A percentile compares a stretch with the other conserved stretches of the same genome.
Evolutionary conservation across 2,329 filamentous ascomycete species (phyloP).

Genomic region (Paraphoma chrysanthemicola): DNA sequence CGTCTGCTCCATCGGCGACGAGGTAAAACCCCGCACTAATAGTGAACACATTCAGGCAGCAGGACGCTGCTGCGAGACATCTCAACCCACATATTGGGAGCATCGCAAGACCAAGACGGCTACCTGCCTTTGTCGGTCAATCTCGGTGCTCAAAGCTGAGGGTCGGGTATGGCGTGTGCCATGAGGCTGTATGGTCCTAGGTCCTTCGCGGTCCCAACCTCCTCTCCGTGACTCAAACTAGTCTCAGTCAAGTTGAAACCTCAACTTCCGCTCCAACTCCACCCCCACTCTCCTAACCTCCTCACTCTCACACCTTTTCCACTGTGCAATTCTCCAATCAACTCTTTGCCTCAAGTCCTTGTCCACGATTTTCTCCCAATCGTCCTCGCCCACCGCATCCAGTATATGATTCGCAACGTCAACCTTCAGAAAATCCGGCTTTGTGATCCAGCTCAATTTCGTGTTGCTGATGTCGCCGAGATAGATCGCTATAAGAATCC

Average conservation of each 20-base stretch:
- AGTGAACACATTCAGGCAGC: too few relatives aligned
- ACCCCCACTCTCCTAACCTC: slow-evolving; percentile 29
- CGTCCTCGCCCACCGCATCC: not conserved
- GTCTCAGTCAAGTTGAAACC: not conserved
- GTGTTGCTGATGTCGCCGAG: slow-evolving; percentile 33
- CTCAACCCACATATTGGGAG: too few relatives aligned
- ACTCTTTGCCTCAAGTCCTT: slow-evolving; percentile 12
- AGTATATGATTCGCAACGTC: slow-evolving; percentile 32
- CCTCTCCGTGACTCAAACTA: not conserved
- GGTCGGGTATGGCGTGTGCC: too few relatives aligned
- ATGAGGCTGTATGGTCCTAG: too few relatives aligned
- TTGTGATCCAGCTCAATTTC: slow-evolving; percentile 27
- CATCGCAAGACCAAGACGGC: too few relatives aligned
- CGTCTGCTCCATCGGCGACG: too few relatives aligned
- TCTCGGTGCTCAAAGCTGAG: too few relatives aligned
- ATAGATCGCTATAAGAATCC: slow-evolving; percentile 18
- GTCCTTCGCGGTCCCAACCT: too few relatives aligned
- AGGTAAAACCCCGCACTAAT: too few relatives aligned
- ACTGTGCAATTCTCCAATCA: slow-evolving; percentile 15
- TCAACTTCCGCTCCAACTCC: not conserved
- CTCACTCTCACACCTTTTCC: slow-evolving; percentile 31
- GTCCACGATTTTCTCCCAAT: not conserved
- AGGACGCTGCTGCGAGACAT: too few relatives aligned
- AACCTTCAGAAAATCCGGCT: slow-evolving; percentile 28
- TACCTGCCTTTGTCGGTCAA: too few relatives aligned